Evolutionary conservation across 257 asterid species (phyloP), one percentile per base, ranked within the genome.

Genomic region (Forsythia viridissima): DNA sequence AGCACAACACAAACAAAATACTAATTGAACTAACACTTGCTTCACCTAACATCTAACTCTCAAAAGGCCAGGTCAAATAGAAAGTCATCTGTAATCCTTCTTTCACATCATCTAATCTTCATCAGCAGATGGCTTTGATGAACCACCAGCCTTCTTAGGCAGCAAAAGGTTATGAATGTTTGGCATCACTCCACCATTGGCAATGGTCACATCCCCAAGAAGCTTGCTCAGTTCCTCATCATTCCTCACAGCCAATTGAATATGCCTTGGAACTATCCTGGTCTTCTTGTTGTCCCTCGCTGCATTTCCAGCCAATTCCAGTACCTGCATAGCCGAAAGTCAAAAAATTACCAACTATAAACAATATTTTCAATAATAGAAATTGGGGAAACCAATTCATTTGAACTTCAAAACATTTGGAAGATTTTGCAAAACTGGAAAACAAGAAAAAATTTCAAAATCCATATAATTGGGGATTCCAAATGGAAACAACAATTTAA

Each of bases 241-340:
- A 30, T 84, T 84, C 57, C 87, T 77, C 66, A 84, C 87, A 6
- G 87, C 87, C 82, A 84, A 63, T 21, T 80, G 87, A 18, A 84
- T 80, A 80, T 84, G 87, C 82, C 87, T 68, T 4, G 85, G 87
- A 5, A 84, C 84, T 24, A 84, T 80, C 36, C 87, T 73, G 4
- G 84, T 84, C 76, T 84, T 84, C 85, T 84, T 84, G 87, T 84
- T 84, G 71, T 84, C 87, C 42, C 87, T 77, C 3, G 87, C 87
- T 0, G 87, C 87, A 41, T 84, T 84, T 21, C 87, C 87, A 48
- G 87, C 87, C 80, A 84, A 77, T 73, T 84, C 87, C 77, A 84
- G 70, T 3, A 84, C 87, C 87, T 83, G 68, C 5, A 75, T 0
- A 42, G 11, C 51, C 37, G 5, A 51, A 46, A 68, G 0, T 4